Evolutionary conservation across 2,329 filamentous ascomycete genomes (phyloP).

Genomic region (Fusarium sp.): DNA sequence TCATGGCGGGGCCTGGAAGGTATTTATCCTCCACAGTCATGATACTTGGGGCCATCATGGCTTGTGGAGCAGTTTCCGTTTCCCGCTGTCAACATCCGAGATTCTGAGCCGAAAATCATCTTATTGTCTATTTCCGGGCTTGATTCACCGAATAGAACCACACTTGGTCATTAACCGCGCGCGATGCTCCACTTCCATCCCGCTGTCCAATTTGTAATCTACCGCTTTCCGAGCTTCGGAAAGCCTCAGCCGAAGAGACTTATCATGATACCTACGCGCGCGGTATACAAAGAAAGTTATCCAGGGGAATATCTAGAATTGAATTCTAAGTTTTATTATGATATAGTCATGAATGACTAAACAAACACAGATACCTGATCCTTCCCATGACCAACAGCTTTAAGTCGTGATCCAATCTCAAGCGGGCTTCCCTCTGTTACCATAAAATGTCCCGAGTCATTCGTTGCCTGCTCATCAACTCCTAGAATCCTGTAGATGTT

Average conservation of each 20-base stretch:
- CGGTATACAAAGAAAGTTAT: not conserved
- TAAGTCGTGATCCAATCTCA: conserved; percentile 60
- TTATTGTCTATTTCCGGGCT: not conserved
- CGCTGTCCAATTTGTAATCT: conserved; percentile 35
- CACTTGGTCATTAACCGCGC: conserved; percentile 50
- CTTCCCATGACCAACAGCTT: conserved; percentile 41
- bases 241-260: not conserved
- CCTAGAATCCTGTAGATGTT: conserved; percentile 72
- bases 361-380: conserved; percentile 31
- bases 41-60: conserved; percentile 37
- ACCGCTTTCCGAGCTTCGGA: conserved; percentile 16
- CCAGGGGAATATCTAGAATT: not conserved
- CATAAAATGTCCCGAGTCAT: conserved; percentile 64
- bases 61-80: conserved; percentile 33
- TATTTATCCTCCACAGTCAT: conserved; percentile 34
- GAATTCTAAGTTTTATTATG: not conserved
- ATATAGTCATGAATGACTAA: not conserved
- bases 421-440: conserved; percentile 73
- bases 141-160: conserved; percentile 4
- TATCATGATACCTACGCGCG: not conserved
- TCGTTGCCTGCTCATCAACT: conserved; percentile 50
- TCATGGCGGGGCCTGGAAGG: conserved; percentile 9
- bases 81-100: conserved; percentile 31
- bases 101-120: not conserved
- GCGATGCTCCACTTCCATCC: conserved; percentile 37